Evolutionary conservation across 148 eudicot genomes (phyloP), one percentile per base, ranked within the genome.

Genomic region (Talinum fruticosum): DNA sequence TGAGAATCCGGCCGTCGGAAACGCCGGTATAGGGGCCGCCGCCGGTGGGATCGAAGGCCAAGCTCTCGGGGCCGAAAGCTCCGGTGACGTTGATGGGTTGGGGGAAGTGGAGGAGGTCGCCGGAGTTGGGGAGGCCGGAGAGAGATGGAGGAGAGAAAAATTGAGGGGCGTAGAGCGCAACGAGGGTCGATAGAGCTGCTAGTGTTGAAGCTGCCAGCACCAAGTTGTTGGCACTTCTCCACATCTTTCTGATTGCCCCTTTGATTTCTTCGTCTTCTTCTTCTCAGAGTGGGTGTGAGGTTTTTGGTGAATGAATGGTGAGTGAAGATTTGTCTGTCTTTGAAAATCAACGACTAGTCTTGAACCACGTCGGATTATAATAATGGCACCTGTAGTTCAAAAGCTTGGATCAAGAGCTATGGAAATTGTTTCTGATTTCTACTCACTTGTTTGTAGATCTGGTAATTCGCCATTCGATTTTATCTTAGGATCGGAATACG

Each of bases 21-120:
- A 93, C 93, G 10, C 93, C 92, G 28, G 90, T 87, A 83, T 89
- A 93, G 0, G 93, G 97, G 10, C 97, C 97, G 24, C 75, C 86
- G 5, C 93, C 96, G 1, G 74, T 72, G 2, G 88, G 88, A 78
- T 91, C 93, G 51, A 93, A 93, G n/a, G 89, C 96, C 73, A 93
- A 68, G 83, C 95, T 90, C 81, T 93, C 97, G 19, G 96, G 93
- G 23, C 97, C 97, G 29, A 82, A 84, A 7, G 86, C 90, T 5
- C 79, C 80, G 15, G 72, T 80, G 51, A 89, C 59, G n/a, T 59
- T 36, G 76, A 87, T 78, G 41, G 79, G 34, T n/a, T 37, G 59
- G 38, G 85, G 70, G 49, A 71, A 35, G 71, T n/a, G 68, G 44
- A 84, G 85, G 76, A 26, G 13, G 77, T 83, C 68, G 18, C n/a